Evolutionary conservation across 352 stramenopile species (phyloP).

Genomic region (Phytophthora nicotianae): DNA sequence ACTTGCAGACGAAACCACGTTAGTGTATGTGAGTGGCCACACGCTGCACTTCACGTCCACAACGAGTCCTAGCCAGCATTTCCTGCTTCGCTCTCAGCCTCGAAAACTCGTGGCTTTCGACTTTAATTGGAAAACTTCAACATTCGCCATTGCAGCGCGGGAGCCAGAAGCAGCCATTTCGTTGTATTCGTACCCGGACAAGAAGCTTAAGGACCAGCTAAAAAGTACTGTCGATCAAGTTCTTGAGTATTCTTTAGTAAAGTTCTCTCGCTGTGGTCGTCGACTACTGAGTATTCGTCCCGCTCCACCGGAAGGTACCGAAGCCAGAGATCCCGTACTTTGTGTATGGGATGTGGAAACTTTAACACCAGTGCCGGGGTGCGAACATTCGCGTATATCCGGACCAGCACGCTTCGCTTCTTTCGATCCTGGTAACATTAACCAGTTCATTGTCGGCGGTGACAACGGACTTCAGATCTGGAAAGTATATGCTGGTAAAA

Average conservation of each 20-base stretch:
- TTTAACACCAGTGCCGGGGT: slow-evolving; percentile 54
- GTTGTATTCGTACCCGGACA: slow-evolving; percentile 79
- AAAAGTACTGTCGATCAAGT: slow-evolving; percentile 20
- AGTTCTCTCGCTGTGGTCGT: slow-evolving; percentile 72
- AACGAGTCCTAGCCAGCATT: slow-evolving; percentile 62
- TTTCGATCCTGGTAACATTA: slow-evolving; percentile 67
- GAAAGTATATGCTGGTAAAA: slow-evolving; percentile 63
- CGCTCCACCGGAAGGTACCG: slow-evolving; percentile 8
- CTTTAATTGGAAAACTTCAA: slow-evolving; percentile 57
- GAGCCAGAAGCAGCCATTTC: slow-evolving; percentile 63
- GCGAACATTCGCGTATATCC: slow-evolving; percentile 18
- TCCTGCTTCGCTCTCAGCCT: slow-evolving; percentile 56
- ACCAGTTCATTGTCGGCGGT: slow-evolving; percentile 70
- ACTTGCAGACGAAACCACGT: slow-evolving; percentile 72
- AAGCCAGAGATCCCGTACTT: slow-evolving; percentile 26
- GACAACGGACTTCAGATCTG: slow-evolving; percentile 69
- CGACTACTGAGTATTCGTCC: slow-evolving; percentile 59
- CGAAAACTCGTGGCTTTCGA: slow-evolving; percentile 72
- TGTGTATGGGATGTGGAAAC: slow-evolving; percentile 75
- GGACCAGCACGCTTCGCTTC: slow-evolving; percentile 52
- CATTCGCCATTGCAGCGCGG: slow-evolving; percentile 59
- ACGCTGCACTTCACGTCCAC: slow-evolving; percentile 75
- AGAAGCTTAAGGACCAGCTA: slow-evolving; percentile 69
- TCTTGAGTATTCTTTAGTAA: slow-evolving; percentile 70
- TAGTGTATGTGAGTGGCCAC: slow-evolving; percentile 67